Conservation (phyloP, 2,329 filamentous ascomycete genomes). For the Zalaria obscura region DNA sequence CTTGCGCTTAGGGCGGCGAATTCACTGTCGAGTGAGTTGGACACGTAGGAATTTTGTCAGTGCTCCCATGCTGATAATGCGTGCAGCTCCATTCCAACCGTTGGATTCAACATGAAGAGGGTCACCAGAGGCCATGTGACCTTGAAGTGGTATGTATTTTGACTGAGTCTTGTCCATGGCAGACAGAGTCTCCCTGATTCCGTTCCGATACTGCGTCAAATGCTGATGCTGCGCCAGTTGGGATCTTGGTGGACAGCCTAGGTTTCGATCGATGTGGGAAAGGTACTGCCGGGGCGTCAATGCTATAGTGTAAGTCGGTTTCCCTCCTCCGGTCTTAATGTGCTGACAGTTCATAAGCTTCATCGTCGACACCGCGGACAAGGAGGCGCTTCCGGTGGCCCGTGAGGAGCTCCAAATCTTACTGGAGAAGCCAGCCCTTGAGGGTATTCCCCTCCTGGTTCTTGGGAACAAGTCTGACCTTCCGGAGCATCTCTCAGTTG, state of each 20-base stretch:
- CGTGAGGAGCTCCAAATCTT: conserved; percentile 86
- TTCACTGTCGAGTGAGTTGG: conserved; percentile 90
- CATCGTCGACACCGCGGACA: conserved; percentile 92
- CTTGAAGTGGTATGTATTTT: conserved; percentile 61
- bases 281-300: conserved; percentile 95
- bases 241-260: conserved; percentile 93
- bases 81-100: conserved; percentile 86
- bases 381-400: conserved; percentile 61
- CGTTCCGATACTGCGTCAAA: neutral
- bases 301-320: conserved; percentile 61
- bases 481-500: conserved; percentile 76
- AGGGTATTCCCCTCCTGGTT: conserved; percentile 83
- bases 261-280: conserved; percentile 99
- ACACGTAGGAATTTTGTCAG: neutral
- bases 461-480: conserved; percentile 97
- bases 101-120: conserved; percentile 98
- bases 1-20: conserved; percentile 63
- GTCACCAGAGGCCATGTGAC: conserved; percentile 97
- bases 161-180: neutral
- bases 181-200: neutral
- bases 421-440: conserved; percentile 68
- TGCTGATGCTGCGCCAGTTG: conserved; percentile 44
- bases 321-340: neutral
- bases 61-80: conserved; percentile 19
- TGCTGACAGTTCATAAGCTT: conserved; percentile 39